Conservation (phyloP, 1,139 yeast genomes). For the Debaryomyces singareniensis region DNA sequence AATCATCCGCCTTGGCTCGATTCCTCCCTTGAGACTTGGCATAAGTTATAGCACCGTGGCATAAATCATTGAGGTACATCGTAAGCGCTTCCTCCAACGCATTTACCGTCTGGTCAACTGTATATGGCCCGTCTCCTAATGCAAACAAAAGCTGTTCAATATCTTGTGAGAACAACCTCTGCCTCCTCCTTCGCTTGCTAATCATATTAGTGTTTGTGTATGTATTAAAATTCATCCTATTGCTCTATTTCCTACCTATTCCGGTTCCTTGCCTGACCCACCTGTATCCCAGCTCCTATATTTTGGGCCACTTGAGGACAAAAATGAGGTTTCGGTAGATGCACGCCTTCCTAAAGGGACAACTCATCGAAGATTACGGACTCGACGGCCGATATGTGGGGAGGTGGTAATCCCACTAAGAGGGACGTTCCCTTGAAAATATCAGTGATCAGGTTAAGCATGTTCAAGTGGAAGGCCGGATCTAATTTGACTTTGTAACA, state of each 20-base stretch:
- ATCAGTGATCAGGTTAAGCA: constrained; percentile 1
- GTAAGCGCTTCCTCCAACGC: constrained; percentile 80
- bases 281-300: too few species aligned
- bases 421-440: constrained; percentile 2
- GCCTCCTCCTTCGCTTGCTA: constrained; percentile 21
- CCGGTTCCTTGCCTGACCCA: too few species aligned
- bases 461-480: constrained; percentile 3
- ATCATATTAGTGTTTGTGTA: neutral
- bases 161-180: constrained; percentile 52
- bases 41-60: constrained; percentile 16
- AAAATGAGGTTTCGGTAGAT: too few species aligned
- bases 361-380: constrained; percentile 2
- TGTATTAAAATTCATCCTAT: neutral
- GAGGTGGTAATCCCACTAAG: constrained; percentile 3
- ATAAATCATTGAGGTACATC: constrained; percentile 64
- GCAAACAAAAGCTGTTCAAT: constrained; percentile 75
- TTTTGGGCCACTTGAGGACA: too few species aligned
- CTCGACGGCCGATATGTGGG: constrained; percentile 1
- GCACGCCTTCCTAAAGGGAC: too few species aligned
- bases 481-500: constrained; percentile 8
- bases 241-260: neutral
- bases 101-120: constrained; percentile 70
- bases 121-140: constrained; percentile 78
- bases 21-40: constrained; percentile 44
- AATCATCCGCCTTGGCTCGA: constrained; percentile 80